Evolutionary conservation across 805 yeast species (phyloP).

Genomic region (Schwanniomyces yamadae): DNA sequence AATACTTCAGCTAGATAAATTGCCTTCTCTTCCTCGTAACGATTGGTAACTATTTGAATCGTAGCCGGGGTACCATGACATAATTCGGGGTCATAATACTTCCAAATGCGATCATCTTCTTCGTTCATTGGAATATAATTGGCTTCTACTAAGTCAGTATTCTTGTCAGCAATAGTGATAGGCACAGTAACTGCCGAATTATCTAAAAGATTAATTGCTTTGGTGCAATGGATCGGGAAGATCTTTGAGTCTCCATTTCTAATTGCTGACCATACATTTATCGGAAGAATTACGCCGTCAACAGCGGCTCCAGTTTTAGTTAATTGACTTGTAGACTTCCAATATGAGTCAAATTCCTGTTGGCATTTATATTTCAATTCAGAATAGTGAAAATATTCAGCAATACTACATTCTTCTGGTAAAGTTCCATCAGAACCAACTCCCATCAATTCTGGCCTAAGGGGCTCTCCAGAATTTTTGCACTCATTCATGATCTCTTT

Average conservation of each 20-base stretch:
- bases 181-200: constrained; percentile 7
- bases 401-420: not conserved
- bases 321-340: constrained; percentile 3
- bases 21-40: constrained; percentile 62
- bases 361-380: constrained; percentile 5
- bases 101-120: constrained; percentile 44
- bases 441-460: constrained; percentile 1
- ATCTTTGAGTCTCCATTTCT: not conserved
- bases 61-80: constrained; percentile 62
- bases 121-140: constrained; percentile 31
- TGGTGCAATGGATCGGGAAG: constrained; percentile 28
- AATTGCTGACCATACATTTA: constrained; percentile 25
- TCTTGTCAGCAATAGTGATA: constrained; percentile 52
- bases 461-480: constrained; percentile 1
- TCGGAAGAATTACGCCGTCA: constrained; percentile 38
- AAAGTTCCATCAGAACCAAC: constrained; percentile 1
- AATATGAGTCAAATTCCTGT: constrained; percentile 4
- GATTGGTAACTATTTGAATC: constrained; percentile 60
- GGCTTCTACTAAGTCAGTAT: constrained; percentile 32
- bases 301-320: constrained; percentile 37
- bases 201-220: constrained; percentile 7
- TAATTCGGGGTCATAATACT: constrained; percentile 44
- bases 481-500: constrained; percentile 4
- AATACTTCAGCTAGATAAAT: constrained; percentile 16
- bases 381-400: constrained; percentile 2